A percentile compares a stretch with the other conserved stretches of the same genome.
phyloP scores from a whole-genome alignment of 2,329 filamentous ascomycete species.

The Pyricularia sp. region DNA sequence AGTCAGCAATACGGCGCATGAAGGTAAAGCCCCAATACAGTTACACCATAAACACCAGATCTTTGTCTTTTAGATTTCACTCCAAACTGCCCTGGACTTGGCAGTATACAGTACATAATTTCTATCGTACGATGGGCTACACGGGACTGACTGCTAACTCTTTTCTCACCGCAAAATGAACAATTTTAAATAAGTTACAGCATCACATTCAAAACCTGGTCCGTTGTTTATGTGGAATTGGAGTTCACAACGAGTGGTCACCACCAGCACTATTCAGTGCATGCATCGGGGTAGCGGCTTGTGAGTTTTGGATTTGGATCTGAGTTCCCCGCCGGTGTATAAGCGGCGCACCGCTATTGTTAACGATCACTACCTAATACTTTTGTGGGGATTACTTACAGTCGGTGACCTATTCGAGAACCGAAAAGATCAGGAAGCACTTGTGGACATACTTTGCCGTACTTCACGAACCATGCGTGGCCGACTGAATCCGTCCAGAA shows the following conservation, averaged over 20 bases:
- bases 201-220: conserved; percentile 36
- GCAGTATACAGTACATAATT: too few relatives aligned
- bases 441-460: conserved; percentile 18
- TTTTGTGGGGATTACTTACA: conserved; percentile 4
- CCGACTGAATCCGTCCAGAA: conserved; percentile 20
- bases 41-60: background rate
- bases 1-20: conserved; percentile 29
- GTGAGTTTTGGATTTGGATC: conserved; percentile 19
- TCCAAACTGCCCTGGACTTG: background rate
- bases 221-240: conserved; percentile 48
- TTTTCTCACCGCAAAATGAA: background rate
- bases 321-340: background rate
- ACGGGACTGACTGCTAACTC: background rate
- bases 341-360: too few relatives aligned
- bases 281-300: conserved; percentile 45
- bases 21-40: conserved; percentile 15
- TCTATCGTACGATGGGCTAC: too few relatives aligned
- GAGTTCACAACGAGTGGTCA: conserved; percentile 42
- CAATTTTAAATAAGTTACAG: conserved; percentile 14
- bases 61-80: background rate
- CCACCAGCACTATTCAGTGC: conserved; percentile 48
- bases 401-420: conserved; percentile 21
- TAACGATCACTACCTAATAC: background rate
- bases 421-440: conserved; percentile 17
- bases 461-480: conserved; percentile 21